phyloP scores from a whole-genome alignment of 2,329 filamentous ascomycete genomes.

The Venturia carpophila region DNA sequence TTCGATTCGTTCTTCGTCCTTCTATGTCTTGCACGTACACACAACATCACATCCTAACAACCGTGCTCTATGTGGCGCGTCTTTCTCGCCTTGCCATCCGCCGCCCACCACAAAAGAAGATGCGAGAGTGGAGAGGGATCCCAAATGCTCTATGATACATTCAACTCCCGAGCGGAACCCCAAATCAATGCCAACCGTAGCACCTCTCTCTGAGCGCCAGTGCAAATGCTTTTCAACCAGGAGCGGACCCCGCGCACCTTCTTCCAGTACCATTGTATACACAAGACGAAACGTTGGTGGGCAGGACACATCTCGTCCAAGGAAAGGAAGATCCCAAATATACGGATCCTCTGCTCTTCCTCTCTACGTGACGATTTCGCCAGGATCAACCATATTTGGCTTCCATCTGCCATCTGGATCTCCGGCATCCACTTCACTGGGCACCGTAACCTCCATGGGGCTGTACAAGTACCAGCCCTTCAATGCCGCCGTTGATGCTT shows the following conservation, averaged over 20 bases:
- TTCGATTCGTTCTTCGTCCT: not conserved
- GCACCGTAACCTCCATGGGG: slow-evolving; percentile 50
- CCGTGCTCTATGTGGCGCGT: slow-evolving; percentile 14
- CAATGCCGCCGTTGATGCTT: slow-evolving; percentile 76
- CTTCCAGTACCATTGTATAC: not conserved
- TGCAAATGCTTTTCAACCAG: slow-evolving; percentile 1
- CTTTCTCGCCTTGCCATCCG: not conserved
- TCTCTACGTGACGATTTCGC: slow-evolving; percentile 44
- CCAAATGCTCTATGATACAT: slow-evolving; percentile 11
- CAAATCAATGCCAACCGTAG: not conserved
- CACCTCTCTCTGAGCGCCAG: not conserved
- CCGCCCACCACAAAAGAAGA: not conserved
- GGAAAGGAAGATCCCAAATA: not conserved
- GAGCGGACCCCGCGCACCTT: not conserved
- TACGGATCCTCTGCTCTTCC: not conserved
- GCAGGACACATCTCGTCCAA: not conserved
- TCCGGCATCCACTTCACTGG: slow-evolving; percentile 41
- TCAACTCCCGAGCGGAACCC: not conserved
- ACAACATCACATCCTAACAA: not conserved
- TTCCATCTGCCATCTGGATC: slow-evolving; percentile 39
- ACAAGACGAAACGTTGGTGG: not conserved
- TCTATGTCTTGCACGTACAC: not conserved
- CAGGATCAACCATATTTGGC: slow-evolving; percentile 50
- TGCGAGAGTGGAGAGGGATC: slow-evolving; percentile 9
- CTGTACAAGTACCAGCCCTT: slow-evolving; percentile 97